A percentile compares a stretch with the other conserved stretches of the same genome.
These are phyloP conservation scores for Nakazawaea ishiwadae DNA, from an alignment of 805 yeast species.

Conservation along the genomic window DNA sequence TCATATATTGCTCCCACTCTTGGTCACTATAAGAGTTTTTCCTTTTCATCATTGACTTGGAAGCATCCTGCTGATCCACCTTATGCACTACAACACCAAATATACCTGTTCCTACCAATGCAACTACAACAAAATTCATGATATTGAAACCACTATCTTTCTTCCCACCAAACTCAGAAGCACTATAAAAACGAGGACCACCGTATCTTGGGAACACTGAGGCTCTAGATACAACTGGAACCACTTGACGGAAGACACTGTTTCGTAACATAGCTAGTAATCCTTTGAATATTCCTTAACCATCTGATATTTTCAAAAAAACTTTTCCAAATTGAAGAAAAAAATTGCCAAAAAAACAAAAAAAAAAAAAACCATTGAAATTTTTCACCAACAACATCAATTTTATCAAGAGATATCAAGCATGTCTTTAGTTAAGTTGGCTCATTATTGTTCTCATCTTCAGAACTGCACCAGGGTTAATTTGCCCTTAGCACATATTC, in stretches of 20 bases:
- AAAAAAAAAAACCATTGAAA: neutral
- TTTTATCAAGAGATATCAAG: neutral
- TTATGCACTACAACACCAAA: slow-evolving; percentile 27
- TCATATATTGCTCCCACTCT: slow-evolving; percentile 40
- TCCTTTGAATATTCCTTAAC: too few relatives aligned
- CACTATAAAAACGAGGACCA: slow-evolving; percentile 1
- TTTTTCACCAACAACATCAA: neutral
- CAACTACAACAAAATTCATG: slow-evolving; percentile 35
- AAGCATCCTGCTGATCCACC: slow-evolving; percentile 27
- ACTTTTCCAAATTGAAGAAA: neutral
- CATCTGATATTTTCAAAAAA: neutral
- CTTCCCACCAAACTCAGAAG: slow-evolving; percentile 11
- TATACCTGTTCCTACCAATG: slow-evolving; percentile 40
- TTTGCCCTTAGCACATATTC: slow-evolving; percentile 71
- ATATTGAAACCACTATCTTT: slow-evolving; percentile 32
- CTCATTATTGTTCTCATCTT: slow-evolving; percentile 80
- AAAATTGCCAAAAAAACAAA: neutral
- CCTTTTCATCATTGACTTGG: slow-evolving; percentile 22
- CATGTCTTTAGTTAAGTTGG: slow-evolving; percentile 85
- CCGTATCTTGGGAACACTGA: too few relatives aligned
- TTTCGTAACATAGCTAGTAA: too few relatives aligned
- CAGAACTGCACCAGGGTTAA: slow-evolving; percentile 82
- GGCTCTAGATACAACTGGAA: too few relatives aligned
- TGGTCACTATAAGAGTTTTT: slow-evolving; percentile 41
- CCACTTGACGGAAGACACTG: too few relatives aligned